A percentile compares a stretch with the other conserved stretches of the same genome.
Evolutionary conservation across 1,139 yeast genomes (phyloP).

Genomic region (Blastobotrys capitulatus): DNA sequence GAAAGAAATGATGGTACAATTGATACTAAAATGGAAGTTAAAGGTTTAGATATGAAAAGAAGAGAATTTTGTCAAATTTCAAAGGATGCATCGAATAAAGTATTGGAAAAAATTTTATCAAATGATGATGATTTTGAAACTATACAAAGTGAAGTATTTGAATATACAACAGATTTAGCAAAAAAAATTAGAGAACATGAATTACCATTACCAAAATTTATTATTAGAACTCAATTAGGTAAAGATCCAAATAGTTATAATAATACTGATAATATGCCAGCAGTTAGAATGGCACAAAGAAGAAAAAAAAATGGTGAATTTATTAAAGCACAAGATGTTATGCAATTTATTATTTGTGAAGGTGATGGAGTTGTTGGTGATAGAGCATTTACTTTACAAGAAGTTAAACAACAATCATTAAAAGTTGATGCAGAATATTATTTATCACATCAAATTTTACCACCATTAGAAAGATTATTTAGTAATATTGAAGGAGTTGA

Average conservation of each 20-base stretch:
- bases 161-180: slow-evolving; percentile 59
- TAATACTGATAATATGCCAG: slow-evolving; percentile 74
- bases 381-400: slow-evolving; percentile 75
- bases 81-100: slow-evolving; percentile 77
- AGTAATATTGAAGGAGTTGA: slow-evolving; percentile 88
- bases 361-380: slow-evolving; percentile 47
- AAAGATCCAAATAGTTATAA: slow-evolving; percentile 37
- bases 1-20: slow-evolving; percentile 41
- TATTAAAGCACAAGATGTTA: slow-evolving; percentile 83
- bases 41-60: slow-evolving; percentile 95
- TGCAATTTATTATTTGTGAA: slow-evolving; percentile 73
- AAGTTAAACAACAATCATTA: slow-evolving; percentile 50
- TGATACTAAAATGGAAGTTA: slow-evolving; percentile 70
- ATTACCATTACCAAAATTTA: slow-evolving; percentile 55
- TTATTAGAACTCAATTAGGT: slow-evolving; percentile 37
- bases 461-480: slow-evolving; percentile 84
- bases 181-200: slow-evolving; percentile 54
- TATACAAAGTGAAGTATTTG: slow-evolving; percentile 68
- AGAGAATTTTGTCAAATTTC: slow-evolving; percentile 94
- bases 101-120: slow-evolving; percentile 64
- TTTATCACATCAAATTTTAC: slow-evolving; percentile 80
- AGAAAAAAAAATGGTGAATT: slow-evolving; percentile 75
- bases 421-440: slow-evolving; percentile 75
- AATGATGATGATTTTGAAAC: slow-evolving; percentile 78
- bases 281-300: slow-evolving; percentile 87